These are phyloP conservation scores for Carex littledalei DNA, from an alignment of 176 grass and related monocot genomes.

Conservation along the genomic window DNA sequence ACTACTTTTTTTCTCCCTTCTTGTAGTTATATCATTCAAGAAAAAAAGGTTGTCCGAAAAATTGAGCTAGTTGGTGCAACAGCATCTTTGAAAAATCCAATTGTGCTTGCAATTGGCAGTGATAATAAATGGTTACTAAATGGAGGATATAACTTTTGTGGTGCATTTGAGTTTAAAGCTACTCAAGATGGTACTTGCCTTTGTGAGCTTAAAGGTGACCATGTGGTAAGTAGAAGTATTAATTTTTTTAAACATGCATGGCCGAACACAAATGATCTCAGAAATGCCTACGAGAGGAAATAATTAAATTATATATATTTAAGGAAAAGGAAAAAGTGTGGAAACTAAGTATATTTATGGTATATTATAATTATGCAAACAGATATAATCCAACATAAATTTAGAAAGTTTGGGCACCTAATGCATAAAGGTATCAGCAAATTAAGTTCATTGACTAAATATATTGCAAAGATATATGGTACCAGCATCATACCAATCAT, in stretches of 20 bases:
- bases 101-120: constrained; percentile 47
- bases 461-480: too few species aligned
- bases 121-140: constrained; percentile 62
- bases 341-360: too few species aligned
- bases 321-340: too few species aligned
- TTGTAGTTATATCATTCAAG: constrained; percentile 24
- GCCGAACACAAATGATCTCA: neutral
- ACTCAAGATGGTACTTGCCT: constrained; percentile 23
- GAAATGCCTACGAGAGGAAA: too few species aligned
- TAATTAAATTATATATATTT: too few species aligned
- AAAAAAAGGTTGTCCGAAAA: constrained; percentile 22
- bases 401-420: neutral
- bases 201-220: constrained; percentile 43
- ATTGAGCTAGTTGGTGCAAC: constrained; percentile 37
- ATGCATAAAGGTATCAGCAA: neutral
- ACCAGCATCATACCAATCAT: too few species aligned
- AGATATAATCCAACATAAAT: neutral
- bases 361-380: neutral
- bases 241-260: neutral
- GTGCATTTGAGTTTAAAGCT: constrained; percentile 23
- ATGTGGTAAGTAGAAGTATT: constrained; percentile 36
- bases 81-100: constrained; percentile 29
- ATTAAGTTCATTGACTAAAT: too few species aligned
- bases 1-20: neutral
- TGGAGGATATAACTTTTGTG: constrained; percentile 28